Conservation (phyloP, 192 early-diverging fungal species). For the Entrophospora sp. region DNA sequence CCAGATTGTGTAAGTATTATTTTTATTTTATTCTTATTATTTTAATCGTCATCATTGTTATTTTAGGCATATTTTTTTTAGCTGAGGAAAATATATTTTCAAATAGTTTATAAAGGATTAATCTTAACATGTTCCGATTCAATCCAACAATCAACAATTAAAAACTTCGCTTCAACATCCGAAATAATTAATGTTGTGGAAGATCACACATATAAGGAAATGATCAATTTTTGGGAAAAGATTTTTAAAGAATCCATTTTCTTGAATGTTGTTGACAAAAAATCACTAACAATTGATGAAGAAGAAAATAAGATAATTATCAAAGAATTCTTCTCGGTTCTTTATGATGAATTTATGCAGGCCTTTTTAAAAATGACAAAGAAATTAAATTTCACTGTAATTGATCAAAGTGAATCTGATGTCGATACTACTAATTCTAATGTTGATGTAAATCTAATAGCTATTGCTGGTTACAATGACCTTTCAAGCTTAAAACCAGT, state of each 20-base stretch:
- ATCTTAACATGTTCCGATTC: slow-evolving; percentile 24
- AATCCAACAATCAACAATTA: background rate
- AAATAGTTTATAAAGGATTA: slow-evolving; percentile 20
- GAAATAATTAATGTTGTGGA: slow-evolving; percentile 6
- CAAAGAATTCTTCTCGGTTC: slow-evolving; percentile 23
- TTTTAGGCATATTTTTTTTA: background rate
- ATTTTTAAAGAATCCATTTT: slow-evolving; percentile 37
- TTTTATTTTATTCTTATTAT: background rate
- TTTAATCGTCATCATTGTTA: background rate
- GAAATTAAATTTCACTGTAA: slow-evolving; percentile 28
- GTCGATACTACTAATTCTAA: background rate
- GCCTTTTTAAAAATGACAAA: slow-evolving; percentile 33
- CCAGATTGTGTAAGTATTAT: slow-evolving; percentile 34
- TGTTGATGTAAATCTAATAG: background rate
- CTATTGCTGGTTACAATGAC: slow-evolving; percentile 35
- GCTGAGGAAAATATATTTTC: background rate
- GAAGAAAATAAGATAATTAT: slow-evolving; percentile 13
- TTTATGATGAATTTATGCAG: slow-evolving; percentile 48
- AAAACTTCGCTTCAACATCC: no score
- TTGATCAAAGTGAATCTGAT: slow-evolving; percentile 21
- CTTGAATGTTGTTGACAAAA: background rate
- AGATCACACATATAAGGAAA: slow-evolving; percentile 42
- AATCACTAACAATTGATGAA: background rate
- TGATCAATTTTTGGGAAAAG: slow-evolving; percentile 50
- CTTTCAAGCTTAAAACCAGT: slow-evolving; percentile 40